Base-by-base conservation (phyloP, 2,329 filamentous ascomycete genomes). In the Orbilia brochopaga region DNA sequence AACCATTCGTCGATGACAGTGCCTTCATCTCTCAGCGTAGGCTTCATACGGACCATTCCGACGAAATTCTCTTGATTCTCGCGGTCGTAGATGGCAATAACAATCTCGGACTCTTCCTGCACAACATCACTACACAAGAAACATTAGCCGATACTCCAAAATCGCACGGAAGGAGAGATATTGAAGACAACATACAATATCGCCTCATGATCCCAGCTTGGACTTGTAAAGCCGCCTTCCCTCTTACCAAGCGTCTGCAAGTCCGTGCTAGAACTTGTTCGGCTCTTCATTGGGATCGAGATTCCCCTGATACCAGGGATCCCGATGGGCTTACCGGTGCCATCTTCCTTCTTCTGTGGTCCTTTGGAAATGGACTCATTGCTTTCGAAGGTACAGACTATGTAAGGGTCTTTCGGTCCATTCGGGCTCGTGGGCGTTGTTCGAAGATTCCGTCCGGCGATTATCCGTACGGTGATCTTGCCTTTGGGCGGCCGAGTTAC, bases 191-290 rank as follows among this genome's bases (percentile, higher is more conserved):
- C 92, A 82, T 86, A 97, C 92, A 99, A 99, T 55, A 91, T 85
- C 40, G 93, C 92, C 78, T 96, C 91, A 60, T 96, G 93, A 79
- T 96, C 91, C 94, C 94, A 99, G 77, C 91, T 91, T 0, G 94
- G 93, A 79, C 90, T 90, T 6, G 91, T 93, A 70, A 92, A 85
- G 1, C 81, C 67, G 60, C 87, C 85, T 75, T 87, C 87, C 40
- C 80, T 64, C 24, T 72, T 72, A 50, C 80, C 74, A 83, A 82
- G 75, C 83, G 81, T 72, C 86, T 84, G 73, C 83, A 89, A 83
- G 77, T 93, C 96, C 63, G 92, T 96, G 81, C 93, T 92, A 81
- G 93, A 97, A 81, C 93, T 97, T 79, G 97, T 94, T 62, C 94
- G 88, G 79, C 92, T 97, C 77, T 89, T 88, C 91, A 97, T 97